Base-by-base conservation (phyloP, 148 eudicot species). In the Arctostaphylos glauca region DNA sequence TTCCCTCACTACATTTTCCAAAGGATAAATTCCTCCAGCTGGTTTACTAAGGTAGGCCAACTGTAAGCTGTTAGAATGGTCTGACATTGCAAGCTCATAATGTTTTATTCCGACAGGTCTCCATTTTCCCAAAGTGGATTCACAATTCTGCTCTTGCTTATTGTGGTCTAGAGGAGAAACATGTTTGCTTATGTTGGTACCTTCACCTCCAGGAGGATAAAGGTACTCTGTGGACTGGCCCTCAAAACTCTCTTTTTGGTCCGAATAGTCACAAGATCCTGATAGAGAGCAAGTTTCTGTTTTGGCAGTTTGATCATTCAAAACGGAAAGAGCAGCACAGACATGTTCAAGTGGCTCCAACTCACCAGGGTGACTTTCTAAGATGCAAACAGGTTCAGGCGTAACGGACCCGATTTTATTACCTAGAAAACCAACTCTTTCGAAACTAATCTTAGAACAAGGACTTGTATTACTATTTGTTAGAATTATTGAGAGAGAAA, bases 101-200 rank as follows among this genome's bases (percentile, higher is more conserved):
- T 62, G 54, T 71, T 79, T 82, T 31, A 23, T 60, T 54, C 85
- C 85, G 48, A 72, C 19, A 53, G 83, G 82, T 62, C 43, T 74
- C 82, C 80, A 59, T 85, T 82, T 79, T 55, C 66, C 68, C 25
- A 78, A 78, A 82, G 53, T 14, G 53, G 82, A 53, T 4, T 49
- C 82, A 82, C 76, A 73, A 79, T 7, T 15, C 41, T 60, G 62
- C 16, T 78, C 77, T 54, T 73, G 67, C 77, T 60, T 82, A 74
- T 43, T 59, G 19, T 72, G 52, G 21, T 72, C 82, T 13, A 38
- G 16, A 56, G 25, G 44, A 73, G 82, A 59, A 62, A 82, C 18
- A 46, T 72, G 70, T 66, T 81, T 66, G 25, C 53, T 80, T 58
- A 53, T 19, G 49, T 47, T 70, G 70, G 9, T 48, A 52, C 43